phyloP scores from a whole-genome alignment of 2,329 filamentous ascomycete genomes.

The Colletotrichum tropicale region DNA sequence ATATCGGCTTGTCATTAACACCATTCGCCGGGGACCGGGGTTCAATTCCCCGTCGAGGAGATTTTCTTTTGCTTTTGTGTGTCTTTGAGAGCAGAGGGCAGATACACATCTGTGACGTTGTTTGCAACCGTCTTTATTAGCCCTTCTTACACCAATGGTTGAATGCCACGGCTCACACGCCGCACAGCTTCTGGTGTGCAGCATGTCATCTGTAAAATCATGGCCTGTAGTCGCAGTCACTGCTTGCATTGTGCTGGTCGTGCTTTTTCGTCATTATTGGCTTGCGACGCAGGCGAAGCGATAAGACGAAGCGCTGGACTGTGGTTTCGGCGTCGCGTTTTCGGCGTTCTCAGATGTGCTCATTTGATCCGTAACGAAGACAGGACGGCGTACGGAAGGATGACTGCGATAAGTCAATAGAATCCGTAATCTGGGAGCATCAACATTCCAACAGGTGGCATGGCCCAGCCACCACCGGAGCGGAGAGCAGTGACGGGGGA shows the following conservation, averaged over 20 bases:
- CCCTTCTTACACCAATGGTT: fast-evolving
- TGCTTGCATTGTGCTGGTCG: neutral
- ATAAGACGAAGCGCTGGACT: neutral
- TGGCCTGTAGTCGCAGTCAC: neutral
- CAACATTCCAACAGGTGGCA: neutral
- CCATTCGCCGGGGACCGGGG: neutral
- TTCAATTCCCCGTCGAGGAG: neutral
- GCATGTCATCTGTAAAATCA: neutral
- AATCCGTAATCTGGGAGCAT: neutral
- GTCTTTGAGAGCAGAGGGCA: neutral
- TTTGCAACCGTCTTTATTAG: neutral
- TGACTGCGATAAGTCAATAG: neutral
- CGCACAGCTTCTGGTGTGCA: neutral
- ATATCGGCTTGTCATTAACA: neutral
- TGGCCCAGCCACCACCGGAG: neutral
- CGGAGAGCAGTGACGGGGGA: neutral
- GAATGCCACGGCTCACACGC: neutral
- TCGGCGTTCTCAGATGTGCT: neutral
- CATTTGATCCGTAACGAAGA: neutral
- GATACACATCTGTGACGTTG: neutral
- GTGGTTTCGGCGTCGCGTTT: neutral
- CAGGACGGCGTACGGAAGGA: neutral
- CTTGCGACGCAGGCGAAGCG: neutral
- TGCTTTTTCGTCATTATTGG: neutral
- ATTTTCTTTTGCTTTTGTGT: neutral